phyloP scores from a whole-genome alignment of 164 flowering plant species.

The Macadamia integrifolia region DNA sequence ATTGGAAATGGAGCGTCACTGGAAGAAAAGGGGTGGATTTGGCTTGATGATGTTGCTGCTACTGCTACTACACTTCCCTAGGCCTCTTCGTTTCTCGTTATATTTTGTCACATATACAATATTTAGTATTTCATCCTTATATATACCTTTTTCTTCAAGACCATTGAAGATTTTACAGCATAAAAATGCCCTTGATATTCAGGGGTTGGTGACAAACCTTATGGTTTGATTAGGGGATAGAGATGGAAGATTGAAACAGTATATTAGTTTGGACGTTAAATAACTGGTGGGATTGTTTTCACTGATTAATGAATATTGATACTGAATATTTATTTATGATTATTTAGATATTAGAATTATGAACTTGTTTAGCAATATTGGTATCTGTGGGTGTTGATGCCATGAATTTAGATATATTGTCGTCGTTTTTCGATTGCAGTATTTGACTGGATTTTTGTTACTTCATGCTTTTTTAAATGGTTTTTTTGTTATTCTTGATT shows the following conservation, averaged over 20 bases:
- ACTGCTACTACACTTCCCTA: conserved; percentile 5
- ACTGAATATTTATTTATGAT: background rate
- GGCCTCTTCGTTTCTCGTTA: background rate
- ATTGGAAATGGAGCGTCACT: background rate
- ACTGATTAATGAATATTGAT: background rate
- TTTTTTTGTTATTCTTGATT: too few species aligned
- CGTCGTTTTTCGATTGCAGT: too few species aligned
- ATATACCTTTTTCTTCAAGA: conserved; percentile 29
- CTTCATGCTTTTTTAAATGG: too few species aligned
- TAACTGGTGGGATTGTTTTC: background rate
- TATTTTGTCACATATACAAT: conserved; percentile 6
- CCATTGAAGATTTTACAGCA: conserved; percentile 28
- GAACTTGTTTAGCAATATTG: too few species aligned
- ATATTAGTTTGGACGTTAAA: background rate
- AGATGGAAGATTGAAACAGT: background rate
- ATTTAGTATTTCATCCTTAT: conserved; percentile 9
- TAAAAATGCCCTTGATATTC: conserved; percentile 11
- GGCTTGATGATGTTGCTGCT: background rate
- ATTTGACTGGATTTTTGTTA: too few species aligned
- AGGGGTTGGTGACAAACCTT: background rate
- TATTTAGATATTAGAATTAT: background rate
- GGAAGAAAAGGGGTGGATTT: background rate
- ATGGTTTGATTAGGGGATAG: background rate
- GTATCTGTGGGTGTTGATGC: too few species aligned
- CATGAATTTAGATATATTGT: too few species aligned